Conservation (phyloP, 2,329 filamentous ascomycete species). For the Hypoxylon sp. region DNA sequence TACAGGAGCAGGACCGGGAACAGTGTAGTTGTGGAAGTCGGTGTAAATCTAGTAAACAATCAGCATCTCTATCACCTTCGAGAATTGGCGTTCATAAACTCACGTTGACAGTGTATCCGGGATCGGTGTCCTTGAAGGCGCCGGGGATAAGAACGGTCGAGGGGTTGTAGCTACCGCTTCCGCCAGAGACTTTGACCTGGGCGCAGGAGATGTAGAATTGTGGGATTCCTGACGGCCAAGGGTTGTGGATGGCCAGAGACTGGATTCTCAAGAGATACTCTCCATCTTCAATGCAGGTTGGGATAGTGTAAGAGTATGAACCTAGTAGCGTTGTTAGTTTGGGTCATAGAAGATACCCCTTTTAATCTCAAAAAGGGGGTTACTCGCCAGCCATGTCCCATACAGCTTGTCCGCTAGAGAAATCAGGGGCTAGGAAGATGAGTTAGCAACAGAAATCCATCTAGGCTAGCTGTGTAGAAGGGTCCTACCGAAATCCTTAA, state of each 20-base stretch:
- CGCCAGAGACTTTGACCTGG: slow-evolving; percentile 63
- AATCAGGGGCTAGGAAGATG: slow-evolving; percentile 52
- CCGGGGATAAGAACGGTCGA: slow-evolving; percentile 57
- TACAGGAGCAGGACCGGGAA: slow-evolving; percentile 53
- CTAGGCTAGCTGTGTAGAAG: background rate
- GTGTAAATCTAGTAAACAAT: slow-evolving; percentile 48
- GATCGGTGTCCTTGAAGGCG: slow-evolving; percentile 58
- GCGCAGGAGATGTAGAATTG: slow-evolving; percentile 66
- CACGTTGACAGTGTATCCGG: slow-evolving; percentile 63
- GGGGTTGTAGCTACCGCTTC: slow-evolving; percentile 53
- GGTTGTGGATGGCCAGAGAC: slow-evolving; percentile 73
- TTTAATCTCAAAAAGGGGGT: background rate
- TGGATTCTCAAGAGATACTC: slow-evolving; percentile 73
- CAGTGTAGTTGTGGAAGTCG: slow-evolving; percentile 54
- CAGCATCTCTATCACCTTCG: background rate
- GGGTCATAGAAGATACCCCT: background rate
- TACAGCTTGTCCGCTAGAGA: slow-evolving; percentile 53
- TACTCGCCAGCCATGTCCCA: slow-evolving; percentile 56
- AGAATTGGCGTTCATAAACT: slow-evolving; percentile 34
- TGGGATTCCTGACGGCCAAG: slow-evolving; percentile 60
- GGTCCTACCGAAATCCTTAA: slow-evolving; percentile 56
- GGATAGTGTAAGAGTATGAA: slow-evolving; percentile 62
- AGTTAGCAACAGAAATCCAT: slow-evolving; percentile 13
- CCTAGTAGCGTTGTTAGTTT: slow-evolving; percentile 7
- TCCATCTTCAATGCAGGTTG: slow-evolving; percentile 67